phyloP scores from a whole-genome alignment of 345 rosid genomes.

The Salix brachista region DNA sequence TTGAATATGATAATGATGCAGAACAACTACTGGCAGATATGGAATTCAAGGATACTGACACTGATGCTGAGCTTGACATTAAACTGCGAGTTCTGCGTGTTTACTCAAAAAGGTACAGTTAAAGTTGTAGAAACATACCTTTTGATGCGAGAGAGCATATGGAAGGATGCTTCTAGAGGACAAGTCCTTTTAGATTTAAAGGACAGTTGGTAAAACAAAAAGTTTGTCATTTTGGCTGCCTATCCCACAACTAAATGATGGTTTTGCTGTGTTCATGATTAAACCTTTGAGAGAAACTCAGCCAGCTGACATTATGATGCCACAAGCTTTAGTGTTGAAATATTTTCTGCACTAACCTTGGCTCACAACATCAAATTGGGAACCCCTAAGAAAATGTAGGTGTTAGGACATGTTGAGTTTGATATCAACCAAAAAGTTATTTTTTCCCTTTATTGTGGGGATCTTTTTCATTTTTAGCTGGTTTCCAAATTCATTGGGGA shows the following conservation, averaged over 20 bases:
- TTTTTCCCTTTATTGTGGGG: neutral
- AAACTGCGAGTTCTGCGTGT: constrained; percentile 78
- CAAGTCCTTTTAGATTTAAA: neutral
- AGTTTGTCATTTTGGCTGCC: neutral
- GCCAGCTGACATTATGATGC: neutral
- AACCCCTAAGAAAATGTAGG: neutral
- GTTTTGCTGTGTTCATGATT: neutral
- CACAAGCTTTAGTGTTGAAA: neutral
- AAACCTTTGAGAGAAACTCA: neutral
- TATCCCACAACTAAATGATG: neutral
- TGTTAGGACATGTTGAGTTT: neutral
- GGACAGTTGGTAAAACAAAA: neutral
- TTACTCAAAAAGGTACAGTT: constrained; percentile 64
- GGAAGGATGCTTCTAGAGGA: neutral
- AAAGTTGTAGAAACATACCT: neutral
- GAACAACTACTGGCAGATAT: constrained; percentile 89
- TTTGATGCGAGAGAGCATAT: neutral
- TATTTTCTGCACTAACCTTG: neutral
- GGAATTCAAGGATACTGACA: constrained; percentile 82
- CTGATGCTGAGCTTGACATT: constrained; percentile 67
- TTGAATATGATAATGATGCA: constrained; percentile 93
- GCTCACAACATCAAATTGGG: neutral
- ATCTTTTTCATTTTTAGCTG: neutral
- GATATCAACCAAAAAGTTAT: neutral
- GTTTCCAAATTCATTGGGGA: neutral